Conservation (phyloP, 148 eudicot genomes). For the Tetragonia tetragonoides region DNA sequence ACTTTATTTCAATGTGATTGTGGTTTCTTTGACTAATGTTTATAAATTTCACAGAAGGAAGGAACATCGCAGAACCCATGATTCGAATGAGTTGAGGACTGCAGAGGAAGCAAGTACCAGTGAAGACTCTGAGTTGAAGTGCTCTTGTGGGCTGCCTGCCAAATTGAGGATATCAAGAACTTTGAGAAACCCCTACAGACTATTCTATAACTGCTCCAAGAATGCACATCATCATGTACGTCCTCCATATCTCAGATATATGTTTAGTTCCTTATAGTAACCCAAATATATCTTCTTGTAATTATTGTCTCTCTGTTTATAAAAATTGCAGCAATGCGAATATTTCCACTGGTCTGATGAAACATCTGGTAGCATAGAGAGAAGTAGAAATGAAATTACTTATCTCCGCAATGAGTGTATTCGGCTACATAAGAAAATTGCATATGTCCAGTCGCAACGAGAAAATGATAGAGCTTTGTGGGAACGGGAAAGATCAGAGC, state of each 20-base stretch:
- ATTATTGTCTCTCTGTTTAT: neutral
- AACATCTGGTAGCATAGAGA: conserved; percentile 29
- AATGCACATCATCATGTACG: conserved; percentile 36
- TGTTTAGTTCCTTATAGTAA: neutral
- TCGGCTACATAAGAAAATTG: conserved; percentile 37
- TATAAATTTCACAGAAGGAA: conserved; percentile 14
- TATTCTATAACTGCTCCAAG: conserved; percentile 45
- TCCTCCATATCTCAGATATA: conserved; percentile 3
- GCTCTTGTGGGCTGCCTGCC: conserved; percentile 46
- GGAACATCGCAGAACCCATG: conserved; percentile 23
- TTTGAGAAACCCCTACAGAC: conserved; percentile 35
- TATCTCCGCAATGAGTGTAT: conserved; percentile 43
- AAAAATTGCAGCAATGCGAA: conserved; percentile 40
- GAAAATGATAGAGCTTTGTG: conserved; percentile 37
- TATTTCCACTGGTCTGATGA: conserved; percentile 46
- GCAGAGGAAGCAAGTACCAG: conserved; percentile 30
- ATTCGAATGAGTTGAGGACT: conserved; percentile 25
- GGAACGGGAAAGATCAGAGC: conserved; percentile 42
- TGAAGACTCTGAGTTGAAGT: conserved; percentile 30
- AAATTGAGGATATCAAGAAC: conserved; percentile 42
- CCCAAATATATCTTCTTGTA: neutral
- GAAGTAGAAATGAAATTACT: conserved; percentile 34
- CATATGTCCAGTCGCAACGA: conserved; percentile 35
- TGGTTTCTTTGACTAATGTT: neutral
- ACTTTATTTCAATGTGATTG: conserved; percentile 10